Base-by-base conservation (phyloP, 352 stramenopile genomes). In the Plasmopara viticola region DNA sequence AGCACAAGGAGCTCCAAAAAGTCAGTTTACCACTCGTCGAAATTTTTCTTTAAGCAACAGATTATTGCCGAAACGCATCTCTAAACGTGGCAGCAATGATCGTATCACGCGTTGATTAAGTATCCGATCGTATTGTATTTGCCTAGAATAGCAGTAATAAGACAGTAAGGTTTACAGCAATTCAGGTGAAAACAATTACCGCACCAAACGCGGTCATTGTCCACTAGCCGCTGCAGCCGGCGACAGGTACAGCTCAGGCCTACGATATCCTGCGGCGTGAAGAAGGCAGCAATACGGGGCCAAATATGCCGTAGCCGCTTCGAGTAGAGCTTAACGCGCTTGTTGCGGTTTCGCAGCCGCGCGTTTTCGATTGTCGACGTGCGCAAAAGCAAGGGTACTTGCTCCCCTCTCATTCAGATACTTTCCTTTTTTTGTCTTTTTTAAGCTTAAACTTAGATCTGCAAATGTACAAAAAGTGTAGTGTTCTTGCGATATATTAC, bases 241-340 rank as follows among this genome's bases (percentile, higher is more conserved):
- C 51, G 68, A 51, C 68, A 80, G 3, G 68, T 62, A 29, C 51
- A 60, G 14, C 58, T 58, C 38, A 84, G 44, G n/a, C 58, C 58
- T 44, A 74, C 58, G 31, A 66, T 60, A 55, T 74, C 70, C 9
- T 50, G 52, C 0, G 73, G 60, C 41, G 50, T 41, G 18, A 84
- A 45, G 51, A 76, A 84, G 30, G 30, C 18, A 0, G 66, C 64
- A 35, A 84, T 69, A 9, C 42, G 47, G 12, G 58, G 53, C 73
- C 70, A 84, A 31, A 74, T 33, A 44, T 68, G 58, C 44, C 73
- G 70, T 56, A 84, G 47, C 15, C 73, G 66, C 64, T 84, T 84
- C 25, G 73, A 84, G 28, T 74, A 53, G 25, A 84, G 40, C 60
- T 82, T 81, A 34, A 84, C 60, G 49, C 73, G 73, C 61, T 80